Percentiles rank a stretch among this genome's conserved stretches.
Conservation (phyloP, 805 yeast species). For the Spathaspora hagerdaliae region DNA sequence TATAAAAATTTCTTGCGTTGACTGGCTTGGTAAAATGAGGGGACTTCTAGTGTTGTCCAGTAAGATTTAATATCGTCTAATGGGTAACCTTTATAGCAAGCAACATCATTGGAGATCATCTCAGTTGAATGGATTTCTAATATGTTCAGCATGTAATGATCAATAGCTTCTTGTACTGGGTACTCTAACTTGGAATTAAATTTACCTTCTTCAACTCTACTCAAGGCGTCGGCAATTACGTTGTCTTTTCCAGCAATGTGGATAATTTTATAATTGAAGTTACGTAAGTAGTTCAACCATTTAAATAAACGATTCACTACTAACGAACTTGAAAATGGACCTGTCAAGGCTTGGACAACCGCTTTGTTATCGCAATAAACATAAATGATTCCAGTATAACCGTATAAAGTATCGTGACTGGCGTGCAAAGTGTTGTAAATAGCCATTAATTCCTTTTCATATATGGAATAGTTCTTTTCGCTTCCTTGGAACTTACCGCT, state of each 20-base stretch:
- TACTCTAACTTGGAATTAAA: too few relatives aligned
- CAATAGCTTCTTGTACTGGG: too few relatives aligned
- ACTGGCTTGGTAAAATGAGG: too few relatives aligned
- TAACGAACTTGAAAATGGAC: neutral
- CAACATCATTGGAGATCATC: too few relatives aligned
- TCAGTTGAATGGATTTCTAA: too few relatives aligned
- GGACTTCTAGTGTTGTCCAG: too few relatives aligned
- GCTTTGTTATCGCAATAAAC: constrained; percentile 1
- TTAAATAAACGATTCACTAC: neutral
- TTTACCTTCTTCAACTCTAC: too few relatives aligned
- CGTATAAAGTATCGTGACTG: neutral
- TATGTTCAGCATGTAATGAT: too few relatives aligned
- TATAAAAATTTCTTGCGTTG: too few relatives aligned
- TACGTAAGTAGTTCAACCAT: neutral
- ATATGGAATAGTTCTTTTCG: neutral
- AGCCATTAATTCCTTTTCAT: constrained; percentile 1
- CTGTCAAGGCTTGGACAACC: neutral
- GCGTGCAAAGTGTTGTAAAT: neutral
- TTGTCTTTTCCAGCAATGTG: neutral
- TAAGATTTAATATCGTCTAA: too few relatives aligned
- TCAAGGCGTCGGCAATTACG: neutral
- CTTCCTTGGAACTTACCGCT: neutral
- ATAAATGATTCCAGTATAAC: neutral
- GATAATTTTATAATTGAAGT: neutral
- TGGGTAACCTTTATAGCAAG: too few relatives aligned